These are phyloP conservation scores for Xanthoceras sorbifolium DNA, from an alignment of 345 rosid species.

Conservation along the genomic window DNA sequence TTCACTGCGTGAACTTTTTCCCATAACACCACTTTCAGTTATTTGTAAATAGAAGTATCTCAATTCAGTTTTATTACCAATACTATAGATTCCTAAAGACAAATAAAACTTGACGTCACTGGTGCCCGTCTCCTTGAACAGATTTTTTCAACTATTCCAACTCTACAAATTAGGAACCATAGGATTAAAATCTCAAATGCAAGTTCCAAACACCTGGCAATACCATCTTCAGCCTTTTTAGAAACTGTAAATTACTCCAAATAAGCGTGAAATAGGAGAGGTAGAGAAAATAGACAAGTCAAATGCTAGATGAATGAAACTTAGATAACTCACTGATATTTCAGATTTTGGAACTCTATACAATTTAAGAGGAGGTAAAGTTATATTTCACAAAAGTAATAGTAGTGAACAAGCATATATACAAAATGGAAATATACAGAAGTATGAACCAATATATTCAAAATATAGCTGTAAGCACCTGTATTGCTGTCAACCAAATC, in stretches of 20 bases:
- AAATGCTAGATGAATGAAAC: neutral
- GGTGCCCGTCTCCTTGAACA: neutral
- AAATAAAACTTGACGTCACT: neutral
- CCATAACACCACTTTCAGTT: too few relatives aligned
- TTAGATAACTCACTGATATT: neutral
- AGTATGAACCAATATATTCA: neutral
- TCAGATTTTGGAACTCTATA: neutral
- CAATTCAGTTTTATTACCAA: too few relatives aligned
- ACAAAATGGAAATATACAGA: neutral
- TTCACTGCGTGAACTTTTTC: neutral
- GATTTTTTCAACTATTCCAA: neutral
- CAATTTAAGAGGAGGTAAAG: neutral
- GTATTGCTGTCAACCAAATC: slow-evolving; percentile 36
- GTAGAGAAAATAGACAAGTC: too few relatives aligned
- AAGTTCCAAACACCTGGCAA: neutral
- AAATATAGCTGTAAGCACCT: slow-evolving; percentile 37
- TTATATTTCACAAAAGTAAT: neutral
- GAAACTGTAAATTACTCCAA: neutral
- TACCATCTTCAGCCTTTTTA: neutral
- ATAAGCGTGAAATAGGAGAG: too few relatives aligned
- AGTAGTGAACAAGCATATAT: slow-evolving; percentile 4
- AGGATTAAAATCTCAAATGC: neutral
- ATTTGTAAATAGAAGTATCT: too few relatives aligned
- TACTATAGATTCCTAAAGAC: neutral
- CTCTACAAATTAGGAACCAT: neutral